Percentiles rank a stretch among this genome's conserved stretches.
These are phyloP conservation scores for Fomitopsis palustris DNA, from an alignment of 1,284 basidiomycete genomes.

Conservation along the genomic window DNA sequence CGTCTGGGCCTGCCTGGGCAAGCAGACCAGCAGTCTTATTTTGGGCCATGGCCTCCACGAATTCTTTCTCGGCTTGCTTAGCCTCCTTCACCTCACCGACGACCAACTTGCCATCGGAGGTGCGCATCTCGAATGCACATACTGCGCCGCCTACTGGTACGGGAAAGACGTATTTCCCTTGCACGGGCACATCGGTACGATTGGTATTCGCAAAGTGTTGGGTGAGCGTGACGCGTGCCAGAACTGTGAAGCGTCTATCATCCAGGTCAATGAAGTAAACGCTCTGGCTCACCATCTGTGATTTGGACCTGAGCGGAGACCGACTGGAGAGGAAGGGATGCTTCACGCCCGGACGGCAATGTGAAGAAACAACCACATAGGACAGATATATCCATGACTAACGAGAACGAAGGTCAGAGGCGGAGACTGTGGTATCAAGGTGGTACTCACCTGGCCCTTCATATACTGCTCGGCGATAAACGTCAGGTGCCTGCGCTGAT, in stretches of 20 bases:
- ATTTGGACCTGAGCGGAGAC: not conserved
- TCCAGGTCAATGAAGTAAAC: too few species aligned
- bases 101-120: slow-evolving; percentile 37
- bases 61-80: slow-evolving; percentile 27
- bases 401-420: not conserved
- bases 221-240: not conserved
- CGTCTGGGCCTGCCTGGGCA: not conserved
- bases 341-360: not conserved
- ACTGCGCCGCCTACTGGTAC: slow-evolving; percentile 50
- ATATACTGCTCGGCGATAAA: not conserved
- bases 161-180: slow-evolving; percentile 57
- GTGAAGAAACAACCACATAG: not conserved
- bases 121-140: slow-evolving; percentile 45
- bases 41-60: not conserved
- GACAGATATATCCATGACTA: not conserved
- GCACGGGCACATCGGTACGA: slow-evolving; percentile 19
- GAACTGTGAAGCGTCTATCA: not conserved
- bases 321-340: not conserved
- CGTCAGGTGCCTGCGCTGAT: not conserved
- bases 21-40: not conserved
- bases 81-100: slow-evolving; percentile 42
- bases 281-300: not conserved
- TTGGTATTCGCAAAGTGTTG: not conserved
- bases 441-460: not conserved
- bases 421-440: not conserved